Evolutionary conservation across 2,329 filamentous ascomycete species (phyloP).

Genomic region (Colletotrichum paranaense): DNA sequence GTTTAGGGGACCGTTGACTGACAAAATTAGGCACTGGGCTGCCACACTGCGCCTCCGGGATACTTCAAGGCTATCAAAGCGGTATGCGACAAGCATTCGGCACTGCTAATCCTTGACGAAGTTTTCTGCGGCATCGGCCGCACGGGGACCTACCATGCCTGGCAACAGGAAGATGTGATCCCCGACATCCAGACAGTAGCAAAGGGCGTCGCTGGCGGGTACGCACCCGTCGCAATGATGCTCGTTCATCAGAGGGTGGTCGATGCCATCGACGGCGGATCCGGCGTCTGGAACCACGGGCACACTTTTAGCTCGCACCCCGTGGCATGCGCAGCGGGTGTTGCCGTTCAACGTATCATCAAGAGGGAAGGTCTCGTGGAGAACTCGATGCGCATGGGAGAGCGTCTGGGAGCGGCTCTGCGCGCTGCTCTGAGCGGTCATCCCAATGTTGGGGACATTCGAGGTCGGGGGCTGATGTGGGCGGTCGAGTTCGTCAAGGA

Average conservation of each 20-base stretch:
- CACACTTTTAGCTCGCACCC: conserved; percentile 42
- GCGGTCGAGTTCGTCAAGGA: conserved; percentile 57
- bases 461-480: conserved; percentile 57
- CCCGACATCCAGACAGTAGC: conserved; percentile 70
- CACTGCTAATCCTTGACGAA: conserved; percentile 66
- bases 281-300: conserved; percentile 44
- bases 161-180: conserved; percentile 62
- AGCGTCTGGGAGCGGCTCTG: conserved; percentile 27
- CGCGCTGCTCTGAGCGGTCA: conserved; percentile 44
- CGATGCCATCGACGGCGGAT: conserved; percentile 58
- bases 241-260: conserved; percentile 62
- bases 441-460: conserved; percentile 51
- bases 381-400: conserved; percentile 56
- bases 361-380: conserved; percentile 45
- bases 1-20: not conserved
- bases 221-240: conserved; percentile 65
- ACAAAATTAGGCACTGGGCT: not conserved
- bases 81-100: conserved; percentile 66
- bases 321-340: conserved; percentile 39
- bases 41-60: conserved; percentile 56
- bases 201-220: conserved; percentile 69
- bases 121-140: conserved; percentile 78
- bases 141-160: conserved; percentile 70
- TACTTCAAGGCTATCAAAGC: conserved; percentile 64
- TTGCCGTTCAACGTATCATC: conserved; percentile 47